A percentile compares a stretch with the other conserved stretches of the same genome.
Evolutionary conservation across 2,329 filamentous ascomycete genomes (phyloP).

Genomic region (Arthrobotrys entomopaga): DNA sequence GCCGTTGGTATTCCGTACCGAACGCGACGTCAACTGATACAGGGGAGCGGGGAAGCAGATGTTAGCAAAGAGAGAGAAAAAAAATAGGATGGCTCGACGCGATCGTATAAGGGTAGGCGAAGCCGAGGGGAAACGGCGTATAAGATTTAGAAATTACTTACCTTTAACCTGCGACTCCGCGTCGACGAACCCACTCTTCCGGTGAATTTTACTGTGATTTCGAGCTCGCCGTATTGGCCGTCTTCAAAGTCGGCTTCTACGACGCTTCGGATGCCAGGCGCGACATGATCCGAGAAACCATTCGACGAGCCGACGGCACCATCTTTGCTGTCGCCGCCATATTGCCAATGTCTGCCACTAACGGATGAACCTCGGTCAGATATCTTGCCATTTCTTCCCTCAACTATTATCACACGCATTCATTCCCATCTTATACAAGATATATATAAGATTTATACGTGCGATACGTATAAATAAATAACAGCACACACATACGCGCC

Average conservation of each 20-base stretch:
- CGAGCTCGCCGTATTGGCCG: slow-evolving; percentile 40
- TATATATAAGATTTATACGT: background rate
- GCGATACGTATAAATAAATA: slow-evolving; percentile 3
- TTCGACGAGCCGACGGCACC: slow-evolving; percentile 6
- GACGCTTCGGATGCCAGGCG: slow-evolving; percentile 17
- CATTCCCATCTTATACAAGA: no score
- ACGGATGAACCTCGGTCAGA: no score
- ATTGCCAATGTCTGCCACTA: slow-evolving; percentile 36
- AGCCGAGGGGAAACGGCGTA: slow-evolving; percentile 4
- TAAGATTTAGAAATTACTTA: slow-evolving; percentile 8
- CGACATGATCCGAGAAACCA: slow-evolving; percentile 23
- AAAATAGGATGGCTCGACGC: background rate
- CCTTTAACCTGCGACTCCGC: slow-evolving; percentile 31
- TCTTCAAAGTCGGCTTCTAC: slow-evolving; percentile 27
- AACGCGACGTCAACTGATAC: slow-evolving; percentile 34
- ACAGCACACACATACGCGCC: background rate
- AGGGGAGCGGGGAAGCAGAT: background rate
- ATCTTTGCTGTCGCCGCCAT: slow-evolving; percentile 20
- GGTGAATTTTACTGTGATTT: slow-evolving; percentile 43
- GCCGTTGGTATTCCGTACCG: slow-evolving; percentile 1
- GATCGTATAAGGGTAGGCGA: slow-evolving; percentile 16
- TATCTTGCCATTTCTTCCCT: no score
- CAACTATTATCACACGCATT: no score
- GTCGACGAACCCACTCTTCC: slow-evolving; percentile 31
- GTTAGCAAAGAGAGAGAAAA: slow-evolving; percentile 12